phyloP scores from a whole-genome alignment of 352 stramenopile species.

The Globisporangium paroecandrum region DNA sequence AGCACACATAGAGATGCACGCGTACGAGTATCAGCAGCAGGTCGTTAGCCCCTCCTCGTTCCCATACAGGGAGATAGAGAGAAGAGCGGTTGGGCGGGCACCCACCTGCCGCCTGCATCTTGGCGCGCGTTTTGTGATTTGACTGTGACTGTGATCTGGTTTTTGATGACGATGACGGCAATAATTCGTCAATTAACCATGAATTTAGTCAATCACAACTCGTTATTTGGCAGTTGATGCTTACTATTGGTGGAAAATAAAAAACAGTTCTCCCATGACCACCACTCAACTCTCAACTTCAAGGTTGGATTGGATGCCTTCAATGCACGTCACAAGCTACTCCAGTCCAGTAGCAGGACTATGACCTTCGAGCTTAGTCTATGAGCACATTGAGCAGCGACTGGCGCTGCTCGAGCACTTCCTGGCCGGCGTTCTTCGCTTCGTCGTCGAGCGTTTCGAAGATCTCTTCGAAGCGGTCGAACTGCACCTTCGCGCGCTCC shows the following conservation, averaged over 20 bases:
- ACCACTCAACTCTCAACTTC: background rate
- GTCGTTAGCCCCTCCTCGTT: background rate
- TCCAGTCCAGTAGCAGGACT: too few species aligned
- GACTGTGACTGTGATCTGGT: background rate
- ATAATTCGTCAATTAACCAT: background rate
- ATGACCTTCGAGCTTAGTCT: constrained; percentile 24
- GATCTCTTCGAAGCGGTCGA: constrained; percentile 81
- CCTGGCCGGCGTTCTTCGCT: constrained; percentile 52
- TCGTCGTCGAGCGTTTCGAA: constrained; percentile 74
- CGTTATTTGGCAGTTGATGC: background rate
- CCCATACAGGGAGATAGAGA: background rate
- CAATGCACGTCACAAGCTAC: too few species aligned
- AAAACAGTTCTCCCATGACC: background rate
- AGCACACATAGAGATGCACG: background rate
- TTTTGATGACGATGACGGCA: background rate
- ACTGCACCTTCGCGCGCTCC: constrained; percentile 80
- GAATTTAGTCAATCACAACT: background rate
- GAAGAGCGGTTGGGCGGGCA: background rate
- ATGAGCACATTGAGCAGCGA: constrained; percentile 62
- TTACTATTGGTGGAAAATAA: background rate
- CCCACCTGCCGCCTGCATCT: constrained; percentile 1
- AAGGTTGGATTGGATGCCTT: background rate
- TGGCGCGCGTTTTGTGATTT: background rate
- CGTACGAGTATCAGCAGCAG: background rate
- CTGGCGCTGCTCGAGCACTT: constrained; percentile 76